Evolutionary conservation across 1,284 basidiomycete species (phyloP).

Genomic region (Tremellales sp.): DNA sequence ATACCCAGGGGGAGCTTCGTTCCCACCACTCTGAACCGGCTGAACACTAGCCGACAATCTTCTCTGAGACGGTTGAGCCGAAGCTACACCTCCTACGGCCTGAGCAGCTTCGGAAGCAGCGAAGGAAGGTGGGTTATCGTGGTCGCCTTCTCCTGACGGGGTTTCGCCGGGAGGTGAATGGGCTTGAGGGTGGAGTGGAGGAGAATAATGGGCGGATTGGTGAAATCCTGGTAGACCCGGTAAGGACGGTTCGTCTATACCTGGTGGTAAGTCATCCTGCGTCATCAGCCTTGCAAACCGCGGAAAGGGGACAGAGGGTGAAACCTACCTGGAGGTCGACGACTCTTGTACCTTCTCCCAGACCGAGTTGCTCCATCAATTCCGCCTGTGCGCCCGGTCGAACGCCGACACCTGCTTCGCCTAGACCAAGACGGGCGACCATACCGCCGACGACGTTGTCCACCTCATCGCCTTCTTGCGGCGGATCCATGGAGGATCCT

Average conservation of each 20-base stretch:
- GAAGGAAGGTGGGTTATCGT: constrained; percentile 37
- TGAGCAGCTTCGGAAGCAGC: constrained; percentile 45
- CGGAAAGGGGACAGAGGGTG: not conserved
- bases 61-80: not conserved
- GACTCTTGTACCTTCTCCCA: constrained; percentile 46
- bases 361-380: constrained; percentile 44
- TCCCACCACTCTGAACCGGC: constrained; percentile 1
- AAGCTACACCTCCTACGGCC: constrained; percentile 13
- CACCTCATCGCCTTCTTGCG: constrained; percentile 35
- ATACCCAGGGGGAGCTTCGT: constrained; percentile 14
- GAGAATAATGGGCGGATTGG: constrained; percentile 3
- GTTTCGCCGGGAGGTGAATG: not conserved
- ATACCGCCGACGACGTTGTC: constrained; percentile 32
- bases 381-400: constrained; percentile 21
- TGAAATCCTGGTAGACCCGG: constrained; percentile 32
- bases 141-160: not conserved
- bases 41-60: not conserved
- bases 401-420: constrained; percentile 6
- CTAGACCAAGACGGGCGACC: constrained; percentile 34
- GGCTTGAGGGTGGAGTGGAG: constrained; percentile 1
- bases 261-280: constrained; percentile 47
- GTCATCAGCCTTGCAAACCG: not conserved
- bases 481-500: constrained; percentile 45
- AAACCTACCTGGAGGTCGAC: constrained; percentile 41
- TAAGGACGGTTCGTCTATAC: constrained; percentile 49